A percentile compares a stretch with the other conserved stretches of the same genome.
phyloP scores from a whole-genome alignment of 768 basidiomycete genomes.

The Lentinus tigrinus region DNA sequence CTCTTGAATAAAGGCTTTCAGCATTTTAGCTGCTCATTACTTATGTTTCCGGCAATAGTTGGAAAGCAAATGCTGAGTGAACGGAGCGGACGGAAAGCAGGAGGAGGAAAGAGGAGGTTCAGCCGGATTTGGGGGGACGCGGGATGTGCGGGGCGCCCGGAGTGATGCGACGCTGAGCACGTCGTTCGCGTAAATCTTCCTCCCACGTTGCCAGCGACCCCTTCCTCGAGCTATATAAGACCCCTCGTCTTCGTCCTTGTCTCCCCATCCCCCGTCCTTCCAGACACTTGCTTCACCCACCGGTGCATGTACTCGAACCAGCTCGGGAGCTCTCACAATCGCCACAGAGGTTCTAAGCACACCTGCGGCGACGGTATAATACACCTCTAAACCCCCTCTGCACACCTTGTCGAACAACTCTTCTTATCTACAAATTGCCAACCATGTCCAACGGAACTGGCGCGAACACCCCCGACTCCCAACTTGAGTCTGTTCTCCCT shows the following conservation, averaged over 20 bases:
- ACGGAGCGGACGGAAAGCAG: no score
- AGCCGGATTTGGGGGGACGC: not conserved
- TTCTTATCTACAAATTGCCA: constrained; percentile 16
- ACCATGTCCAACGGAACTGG: constrained; percentile 44
- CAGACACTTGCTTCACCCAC: constrained; percentile 5
- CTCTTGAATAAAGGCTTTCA: no score
- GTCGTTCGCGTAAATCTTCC: not conserved
- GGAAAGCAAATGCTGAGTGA: no score
- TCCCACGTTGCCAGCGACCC: not conserved
- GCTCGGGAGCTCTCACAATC: constrained; percentile 86
- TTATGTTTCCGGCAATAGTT: no score
- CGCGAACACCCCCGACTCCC: constrained; percentile 69
- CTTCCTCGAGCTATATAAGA: constrained; percentile 6
- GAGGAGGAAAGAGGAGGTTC: not conserved
- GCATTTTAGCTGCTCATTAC: no score
- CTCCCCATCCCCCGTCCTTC: not conserved
- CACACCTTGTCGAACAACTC: not conserved
- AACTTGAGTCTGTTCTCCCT: constrained; percentile 65
- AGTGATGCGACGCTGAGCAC: not conserved
- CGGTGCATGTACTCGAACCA: constrained; percentile 94
- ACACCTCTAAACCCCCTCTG: constrained; percentile 34
- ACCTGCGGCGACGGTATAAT: constrained; percentile 67
- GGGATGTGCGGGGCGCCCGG: not conserved
- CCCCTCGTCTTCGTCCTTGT: not conserved
- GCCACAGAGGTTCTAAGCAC: constrained; percentile 85